These are phyloP conservation scores for Heterobasidion irregulare DNA, from an alignment of 1,284 basidiomycete species.

Conservation along the genomic window DNA sequence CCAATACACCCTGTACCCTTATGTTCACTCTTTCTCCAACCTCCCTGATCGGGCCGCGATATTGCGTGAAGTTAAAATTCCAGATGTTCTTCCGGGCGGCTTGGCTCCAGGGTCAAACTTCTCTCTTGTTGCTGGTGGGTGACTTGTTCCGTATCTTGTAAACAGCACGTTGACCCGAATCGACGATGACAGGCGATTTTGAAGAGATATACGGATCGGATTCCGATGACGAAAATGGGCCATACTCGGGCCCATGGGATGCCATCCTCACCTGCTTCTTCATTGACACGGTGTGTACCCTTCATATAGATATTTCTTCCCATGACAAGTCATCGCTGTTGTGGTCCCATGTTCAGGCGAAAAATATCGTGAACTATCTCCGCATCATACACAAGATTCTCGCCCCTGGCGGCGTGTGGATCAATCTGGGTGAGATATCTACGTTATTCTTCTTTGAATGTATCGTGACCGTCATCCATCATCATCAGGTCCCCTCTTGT, in stretches of 20 bases:
- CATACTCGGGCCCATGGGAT: constrained; percentile 66
- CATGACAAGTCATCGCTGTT: constrained; percentile 25
- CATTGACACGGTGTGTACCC: constrained; percentile 75
- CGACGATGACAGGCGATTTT: constrained; percentile 62
- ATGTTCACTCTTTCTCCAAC: constrained; percentile 88
- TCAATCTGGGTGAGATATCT: constrained; percentile 62
- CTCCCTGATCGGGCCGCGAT: constrained; percentile 50
- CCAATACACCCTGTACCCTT: constrained; percentile 77
- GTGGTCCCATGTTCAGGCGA: constrained; percentile 44
- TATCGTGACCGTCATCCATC: too few species aligned
- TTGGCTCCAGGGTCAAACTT: constrained; percentile 62
- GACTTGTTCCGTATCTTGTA: constrained; percentile 7
- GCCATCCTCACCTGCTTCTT: constrained; percentile 96
- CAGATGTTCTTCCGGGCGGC: constrained; percentile 76
- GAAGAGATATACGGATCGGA: constrained; percentile 79
- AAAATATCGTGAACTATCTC: constrained; percentile 88
- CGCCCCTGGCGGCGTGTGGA: constrained; percentile 82
- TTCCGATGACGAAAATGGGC: constrained; percentile 33
- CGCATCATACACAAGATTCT: constrained; percentile 76
- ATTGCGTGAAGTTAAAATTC: constrained; percentile 63
- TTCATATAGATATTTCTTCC: neutral
- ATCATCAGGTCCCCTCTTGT: constrained; percentile 66
- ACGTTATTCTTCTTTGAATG: neutral
- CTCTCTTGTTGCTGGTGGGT: constrained; percentile 76
- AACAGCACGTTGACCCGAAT: neutral